Evolutionary conservation across 345 rosid genomes (phyloP).

Genomic region (Gossypium thurberi): DNA sequence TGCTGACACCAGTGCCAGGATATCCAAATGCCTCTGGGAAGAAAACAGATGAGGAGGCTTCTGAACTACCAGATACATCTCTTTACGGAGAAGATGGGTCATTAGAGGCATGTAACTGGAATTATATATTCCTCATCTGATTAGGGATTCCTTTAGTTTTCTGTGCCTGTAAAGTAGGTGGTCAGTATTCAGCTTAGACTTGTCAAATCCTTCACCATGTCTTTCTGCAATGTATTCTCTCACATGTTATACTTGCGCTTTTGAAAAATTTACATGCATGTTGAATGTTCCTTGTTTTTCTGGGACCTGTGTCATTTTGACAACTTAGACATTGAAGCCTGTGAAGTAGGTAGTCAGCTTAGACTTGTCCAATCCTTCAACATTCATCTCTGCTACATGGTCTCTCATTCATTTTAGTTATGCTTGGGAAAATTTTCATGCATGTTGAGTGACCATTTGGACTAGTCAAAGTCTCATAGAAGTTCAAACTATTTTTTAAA

Average conservation of each 20-base stretch:
- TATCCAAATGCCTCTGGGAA: conserved; percentile 46
- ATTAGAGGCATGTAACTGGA: conserved; percentile 39
- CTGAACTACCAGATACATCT: conserved; percentile 36
- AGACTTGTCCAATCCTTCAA: background rate
- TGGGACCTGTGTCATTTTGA: background rate
- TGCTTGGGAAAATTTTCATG: background rate
- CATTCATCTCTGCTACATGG: background rate
- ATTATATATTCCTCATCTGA: conserved; percentile 4
- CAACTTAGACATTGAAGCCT: background rate
- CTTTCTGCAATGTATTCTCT: background rate
- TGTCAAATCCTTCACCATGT: background rate
- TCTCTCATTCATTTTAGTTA: background rate
- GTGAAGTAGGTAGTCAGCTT: background rate
- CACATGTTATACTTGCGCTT: background rate
- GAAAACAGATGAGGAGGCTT: conserved; percentile 36
- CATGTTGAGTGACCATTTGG: background rate
- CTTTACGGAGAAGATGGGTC: conserved; percentile 73
- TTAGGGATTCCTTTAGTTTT: background rate
- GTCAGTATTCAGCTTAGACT: background rate
- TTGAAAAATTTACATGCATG: background rate
- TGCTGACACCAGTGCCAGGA: conserved; percentile 50
- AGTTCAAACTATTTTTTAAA: background rate
- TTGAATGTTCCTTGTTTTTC: background rate
- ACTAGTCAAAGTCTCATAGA: background rate
- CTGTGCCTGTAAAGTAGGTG: background rate